Percentiles rank a stretch among this genome's conserved stretches.
These are phyloP conservation scores for Berkeleyomyces rouxiae DNA, from an alignment of 2,329 filamentous ascomycete species.

Conservation along the genomic window DNA sequence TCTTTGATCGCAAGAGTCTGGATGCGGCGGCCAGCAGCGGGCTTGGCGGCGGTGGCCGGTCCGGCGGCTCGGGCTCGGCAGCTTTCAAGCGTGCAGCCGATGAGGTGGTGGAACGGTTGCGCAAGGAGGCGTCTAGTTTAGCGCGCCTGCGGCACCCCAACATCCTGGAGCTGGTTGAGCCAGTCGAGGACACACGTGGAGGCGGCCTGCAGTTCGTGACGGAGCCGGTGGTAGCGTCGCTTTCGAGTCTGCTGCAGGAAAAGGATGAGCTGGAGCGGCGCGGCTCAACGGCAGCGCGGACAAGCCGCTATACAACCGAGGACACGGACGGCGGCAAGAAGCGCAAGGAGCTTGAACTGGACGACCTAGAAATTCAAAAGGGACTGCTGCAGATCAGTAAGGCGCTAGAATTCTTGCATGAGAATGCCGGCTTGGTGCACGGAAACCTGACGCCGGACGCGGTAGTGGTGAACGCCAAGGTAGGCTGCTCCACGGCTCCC, in stretches of 20 bases:
- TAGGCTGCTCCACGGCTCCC: constrained; percentile 19
- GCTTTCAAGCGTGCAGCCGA: constrained; percentile 68
- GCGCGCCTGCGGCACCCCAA: constrained; percentile 81
- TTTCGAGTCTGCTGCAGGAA: constrained; percentile 64
- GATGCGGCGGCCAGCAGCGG: constrained; percentile 36
- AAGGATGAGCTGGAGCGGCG: constrained; percentile 75
- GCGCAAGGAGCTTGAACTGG: constrained; percentile 74
- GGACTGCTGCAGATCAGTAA: constrained; percentile 85
- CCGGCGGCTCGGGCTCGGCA: constrained; percentile 33
- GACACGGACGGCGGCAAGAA: constrained; percentile 56
- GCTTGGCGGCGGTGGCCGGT: constrained; percentile 23
- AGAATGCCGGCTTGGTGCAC: constrained; percentile 85
- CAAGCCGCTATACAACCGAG: constrained; percentile 67
- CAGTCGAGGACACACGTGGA: constrained; percentile 81
- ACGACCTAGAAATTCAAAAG: constrained; percentile 96
- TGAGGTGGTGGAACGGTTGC: constrained; percentile 78
- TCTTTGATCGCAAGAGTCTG: constrained; percentile 80
- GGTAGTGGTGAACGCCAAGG: constrained; percentile 86
- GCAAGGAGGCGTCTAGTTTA: constrained; percentile 78
- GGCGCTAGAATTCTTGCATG: constrained; percentile 85
- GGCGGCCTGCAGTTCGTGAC: constrained; percentile 93
- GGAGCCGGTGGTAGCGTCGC: constrained; percentile 76
- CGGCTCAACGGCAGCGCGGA: constrained; percentile 39
- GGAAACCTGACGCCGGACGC: constrained; percentile 89
- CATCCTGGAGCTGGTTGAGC: constrained; percentile 81